Base-by-base conservation (phyloP, 75 land plant species). In the Selaginella tamariscina region DNA sequence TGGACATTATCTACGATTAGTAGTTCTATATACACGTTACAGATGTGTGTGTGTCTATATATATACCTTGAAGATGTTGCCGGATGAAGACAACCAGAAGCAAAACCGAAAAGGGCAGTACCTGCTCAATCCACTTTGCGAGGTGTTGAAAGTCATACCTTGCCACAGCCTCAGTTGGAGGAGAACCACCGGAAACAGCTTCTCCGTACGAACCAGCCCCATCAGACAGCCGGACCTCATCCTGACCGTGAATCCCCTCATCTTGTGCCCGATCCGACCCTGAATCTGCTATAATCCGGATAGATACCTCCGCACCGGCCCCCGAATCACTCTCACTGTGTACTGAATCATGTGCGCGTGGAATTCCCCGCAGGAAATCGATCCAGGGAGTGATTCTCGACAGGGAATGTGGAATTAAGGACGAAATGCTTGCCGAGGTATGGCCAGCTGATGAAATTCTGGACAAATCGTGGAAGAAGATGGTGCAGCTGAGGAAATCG, bases 61-160 rank as follows among this genome's bases (percentile, higher is more conserved):
- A 39, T 5, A 39, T 5, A 39, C 49, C 49, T 85, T 84, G 87
- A 78, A 88, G 74, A 67, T 88, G 93, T 54, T 91, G 89, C 57
- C 89, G 80, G 64, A 91, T 79, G 75, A 91, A 91, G 32, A 88
- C 93, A 27, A 87, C 81, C 79, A 91, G 64, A 26, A 88, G 79
- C 28, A 91, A 82, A 65, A 91, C 68, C 1, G 85, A 80, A 69
- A 88, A 91, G 0, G 93, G 93, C 32, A 91, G 78, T 39, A 89
- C 78, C 78, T 88, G 97, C 69, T 91, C 93, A 32, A 91, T 78
- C 88, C 86, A 91, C 67, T 91, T 74, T 0, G 87, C 87, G 55
- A 78, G 72, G 75, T 83, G 89, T 79, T 91, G 97, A 68, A 91
- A 85, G 65, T 91, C 96, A 70, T 91, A 91, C 64, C 96, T 83